phyloP scores from a whole-genome alignment of 2,329 filamentous ascomycete genomes.

The Stagonosporopsis tanaceti region DNA sequence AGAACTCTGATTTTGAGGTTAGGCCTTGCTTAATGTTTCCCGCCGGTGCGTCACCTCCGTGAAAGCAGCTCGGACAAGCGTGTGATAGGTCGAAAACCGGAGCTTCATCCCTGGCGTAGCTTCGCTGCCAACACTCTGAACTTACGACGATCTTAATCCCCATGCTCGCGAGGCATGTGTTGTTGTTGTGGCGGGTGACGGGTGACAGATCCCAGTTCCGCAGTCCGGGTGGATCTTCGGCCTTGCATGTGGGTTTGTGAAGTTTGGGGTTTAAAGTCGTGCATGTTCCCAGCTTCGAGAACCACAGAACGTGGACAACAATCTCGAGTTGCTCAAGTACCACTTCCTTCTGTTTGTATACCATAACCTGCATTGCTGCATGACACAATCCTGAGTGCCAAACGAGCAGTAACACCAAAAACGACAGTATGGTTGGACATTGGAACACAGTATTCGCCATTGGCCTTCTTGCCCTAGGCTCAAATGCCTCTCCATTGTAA shows the following conservation, averaged over 20 bases:
- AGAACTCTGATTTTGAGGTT: constrained; percentile 4
- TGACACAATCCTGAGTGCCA: constrained; percentile 17
- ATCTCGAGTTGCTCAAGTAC: constrained; percentile 20
- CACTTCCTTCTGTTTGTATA: constrained; percentile 10
- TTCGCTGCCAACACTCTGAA: constrained; percentile 19
- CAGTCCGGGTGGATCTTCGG: constrained; percentile 5
- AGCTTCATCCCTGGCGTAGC: constrained; percentile 32
- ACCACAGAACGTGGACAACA: constrained; percentile 12
- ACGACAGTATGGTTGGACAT: constrained; percentile 36
- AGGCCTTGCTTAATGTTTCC: constrained; percentile 8
- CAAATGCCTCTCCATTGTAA: constrained; percentile 44
- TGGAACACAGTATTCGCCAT: constrained; percentile 36
- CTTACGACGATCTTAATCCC: constrained; percentile 16
- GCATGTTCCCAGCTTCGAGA: constrained; percentile 17
- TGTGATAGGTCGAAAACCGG: constrained; percentile 21
- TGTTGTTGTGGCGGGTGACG: constrained; percentile 18
- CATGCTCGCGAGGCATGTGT: constrained; percentile 12
- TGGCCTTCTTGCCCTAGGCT: constrained; percentile 41
- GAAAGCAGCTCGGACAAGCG: constrained; percentile 25
- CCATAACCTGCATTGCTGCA: constrained; percentile 15
- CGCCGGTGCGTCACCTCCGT: constrained; percentile 35
- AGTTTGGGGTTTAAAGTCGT: constrained; percentile 17
- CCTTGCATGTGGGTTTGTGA: constrained; percentile 8
- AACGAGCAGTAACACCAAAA: constrained; percentile 14
- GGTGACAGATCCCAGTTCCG: constrained; percentile 12